Conservation (phyloP, 371 early-diverging fungal species). For the Rhizopus delemar region DNA sequence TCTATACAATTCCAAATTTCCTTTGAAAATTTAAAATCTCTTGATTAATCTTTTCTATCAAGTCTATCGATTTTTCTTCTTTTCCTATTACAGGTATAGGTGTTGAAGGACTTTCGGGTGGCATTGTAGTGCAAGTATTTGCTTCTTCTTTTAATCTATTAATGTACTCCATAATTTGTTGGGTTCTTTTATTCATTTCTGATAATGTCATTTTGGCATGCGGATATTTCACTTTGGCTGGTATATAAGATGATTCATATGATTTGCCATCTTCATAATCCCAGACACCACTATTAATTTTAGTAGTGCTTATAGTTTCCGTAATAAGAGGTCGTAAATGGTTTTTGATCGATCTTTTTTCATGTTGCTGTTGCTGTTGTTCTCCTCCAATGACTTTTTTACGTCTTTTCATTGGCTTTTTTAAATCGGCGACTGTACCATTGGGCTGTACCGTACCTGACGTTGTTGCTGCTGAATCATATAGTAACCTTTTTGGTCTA, state of each 20-base stretch:
- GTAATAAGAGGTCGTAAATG: background rate
- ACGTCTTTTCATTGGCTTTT: conserved; percentile 13
- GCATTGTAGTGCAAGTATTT: conserved; percentile 18
- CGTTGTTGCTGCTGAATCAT: background rate
- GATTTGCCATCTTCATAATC: conserved; percentile 42
- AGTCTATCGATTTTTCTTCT: conserved; percentile 34
- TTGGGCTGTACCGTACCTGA: conserved; percentile 6
- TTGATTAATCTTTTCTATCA: conserved; percentile 36
- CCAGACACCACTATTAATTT: conserved; percentile 23
- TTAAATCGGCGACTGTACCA: conserved; percentile 9
- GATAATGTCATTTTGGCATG: conserved; percentile 54
- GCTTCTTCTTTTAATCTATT: conserved; percentile 52
- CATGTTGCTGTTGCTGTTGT: conserved; percentile 9
- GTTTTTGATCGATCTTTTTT: no score
- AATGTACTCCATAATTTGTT: conserved; percentile 59
- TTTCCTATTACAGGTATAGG: conserved; percentile 5
- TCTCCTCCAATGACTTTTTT: conserved; percentile 2
- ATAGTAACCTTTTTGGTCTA: conserved; percentile 22
- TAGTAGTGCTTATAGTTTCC: conserved; percentile 12
- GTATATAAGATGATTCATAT: conserved; percentile 39
- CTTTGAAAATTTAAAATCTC: conserved; percentile 43
- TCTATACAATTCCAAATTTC: conserved; percentile 27
- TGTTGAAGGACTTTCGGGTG: conserved; percentile 4
- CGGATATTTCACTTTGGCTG: conserved; percentile 56
- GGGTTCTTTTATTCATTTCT: conserved; percentile 64